Evolutionary conservation across 2,329 filamentous ascomycete species (phyloP).

Genomic region (Fusarium sp.): DNA sequence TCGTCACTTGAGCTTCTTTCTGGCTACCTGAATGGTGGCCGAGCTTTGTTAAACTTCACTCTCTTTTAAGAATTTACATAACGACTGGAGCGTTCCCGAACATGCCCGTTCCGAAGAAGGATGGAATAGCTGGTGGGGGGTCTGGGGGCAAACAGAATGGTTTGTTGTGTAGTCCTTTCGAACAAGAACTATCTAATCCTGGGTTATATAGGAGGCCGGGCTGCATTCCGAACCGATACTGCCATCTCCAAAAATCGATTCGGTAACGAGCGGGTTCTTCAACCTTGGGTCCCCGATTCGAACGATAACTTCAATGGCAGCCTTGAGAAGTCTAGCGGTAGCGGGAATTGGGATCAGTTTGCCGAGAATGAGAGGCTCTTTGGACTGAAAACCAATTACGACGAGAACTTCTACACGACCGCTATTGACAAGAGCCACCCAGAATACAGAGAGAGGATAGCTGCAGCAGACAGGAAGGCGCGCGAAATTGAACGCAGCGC

Average conservation of each 20-base stretch:
- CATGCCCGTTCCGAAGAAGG: constrained; percentile 54
- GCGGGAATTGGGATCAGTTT: constrained; percentile 88
- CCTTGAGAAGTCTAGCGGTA: constrained; percentile 68
- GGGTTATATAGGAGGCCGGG: constrained; percentile 65
- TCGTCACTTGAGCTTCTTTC: constrained; percentile 26
- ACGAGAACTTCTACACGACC: constrained; percentile 96
- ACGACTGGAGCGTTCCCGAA: constrained; percentile 36
- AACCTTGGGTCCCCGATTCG: constrained; percentile 81
- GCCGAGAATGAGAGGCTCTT: constrained; percentile 88
- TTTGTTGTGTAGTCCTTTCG: constrained; percentile 33
- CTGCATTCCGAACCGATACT: constrained; percentile 83
- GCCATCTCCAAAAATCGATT: constrained; percentile 83
- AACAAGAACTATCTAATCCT: constrained; percentile 12
- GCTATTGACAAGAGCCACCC: constrained; percentile 86
- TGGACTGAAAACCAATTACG: constrained; percentile 87
- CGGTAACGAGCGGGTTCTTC: constrained; percentile 76
- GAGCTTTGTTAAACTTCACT: constrained; percentile 30
- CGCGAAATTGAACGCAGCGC: constrained; percentile 86
- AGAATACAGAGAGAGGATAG: constrained; percentile 79
- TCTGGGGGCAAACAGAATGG: constrained; percentile 50
- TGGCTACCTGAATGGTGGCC: constrained; percentile 41
- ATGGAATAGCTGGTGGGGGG: constrained; percentile 46
- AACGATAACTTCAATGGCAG: constrained; percentile 72
- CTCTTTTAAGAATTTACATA: constrained; percentile 38
- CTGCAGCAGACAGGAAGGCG: constrained; percentile 82